These are phyloP conservation scores for Trypanosoma rangeli DNA, from an alignment of 208 protist genomes.

Conservation along the genomic window DNA sequence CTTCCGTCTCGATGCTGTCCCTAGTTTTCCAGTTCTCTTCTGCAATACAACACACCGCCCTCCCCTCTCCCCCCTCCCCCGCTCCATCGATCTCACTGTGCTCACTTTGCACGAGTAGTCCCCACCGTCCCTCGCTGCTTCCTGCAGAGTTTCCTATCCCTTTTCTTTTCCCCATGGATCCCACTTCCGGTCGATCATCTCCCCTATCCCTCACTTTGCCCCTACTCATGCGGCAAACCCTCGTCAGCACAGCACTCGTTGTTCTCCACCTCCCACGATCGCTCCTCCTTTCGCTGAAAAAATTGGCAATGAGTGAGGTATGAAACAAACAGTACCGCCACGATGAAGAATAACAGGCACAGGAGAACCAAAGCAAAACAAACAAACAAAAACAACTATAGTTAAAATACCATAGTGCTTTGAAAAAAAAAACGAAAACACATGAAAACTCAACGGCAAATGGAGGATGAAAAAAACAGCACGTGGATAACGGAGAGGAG, in stretches of 20 bases:
- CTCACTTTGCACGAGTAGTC: too few species aligned
- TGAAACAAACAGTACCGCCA: neutral
- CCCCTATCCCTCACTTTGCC: neutral
- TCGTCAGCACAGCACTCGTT: too few species aligned
- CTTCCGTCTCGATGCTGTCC: too few species aligned
- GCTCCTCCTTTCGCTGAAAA: neutral
- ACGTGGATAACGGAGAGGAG: neutral
- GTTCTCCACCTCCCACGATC: too few species aligned
- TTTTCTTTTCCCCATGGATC: too few species aligned
- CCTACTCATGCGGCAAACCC: neutral
- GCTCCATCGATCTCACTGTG: too few species aligned
- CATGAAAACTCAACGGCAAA: neutral
- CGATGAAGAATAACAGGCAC: neutral
- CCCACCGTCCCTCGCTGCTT: too few species aligned
- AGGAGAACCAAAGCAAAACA: neutral
- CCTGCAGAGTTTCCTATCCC: too few species aligned
- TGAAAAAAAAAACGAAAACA: neutral
- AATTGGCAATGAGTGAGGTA: neutral
- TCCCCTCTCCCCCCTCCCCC: too few species aligned
- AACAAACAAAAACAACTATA: conserved; percentile 5
- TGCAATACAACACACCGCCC: neutral
- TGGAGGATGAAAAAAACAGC: neutral
- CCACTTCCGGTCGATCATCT: too few species aligned
- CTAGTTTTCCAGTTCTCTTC: too few species aligned
- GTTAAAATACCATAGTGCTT: neutral